A percentile compares a stretch with the other conserved stretches of the same genome.
These are phyloP conservation scores for Ceratocystis cacaofunesta DNA, from an alignment of 2,329 filamentous ascomycete species.

Conservation along the genomic window DNA sequence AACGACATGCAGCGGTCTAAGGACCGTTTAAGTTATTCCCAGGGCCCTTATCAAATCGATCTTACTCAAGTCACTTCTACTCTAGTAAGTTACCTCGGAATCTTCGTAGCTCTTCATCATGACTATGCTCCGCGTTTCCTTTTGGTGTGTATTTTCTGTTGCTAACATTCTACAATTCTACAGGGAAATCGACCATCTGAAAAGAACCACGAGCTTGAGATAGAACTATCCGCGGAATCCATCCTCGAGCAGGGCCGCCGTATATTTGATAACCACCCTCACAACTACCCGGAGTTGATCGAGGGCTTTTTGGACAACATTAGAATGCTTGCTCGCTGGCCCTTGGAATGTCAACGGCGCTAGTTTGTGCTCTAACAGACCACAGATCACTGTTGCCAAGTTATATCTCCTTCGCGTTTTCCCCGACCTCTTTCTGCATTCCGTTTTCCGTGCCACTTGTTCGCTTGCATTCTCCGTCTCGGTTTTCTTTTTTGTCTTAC, in stretches of 20 bases:
- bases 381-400: not conserved
- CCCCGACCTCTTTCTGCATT: not conserved
- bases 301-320: conserved; percentile 64
- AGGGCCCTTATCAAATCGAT: conserved; percentile 79
- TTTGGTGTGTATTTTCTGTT: not conserved
- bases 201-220: conserved; percentile 68
- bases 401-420: not conserved
- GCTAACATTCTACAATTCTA: not conserved
- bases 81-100: conserved; percentile 24
- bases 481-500: conserved; percentile 1
- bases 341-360: not conserved
- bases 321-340: conserved; percentile 37
- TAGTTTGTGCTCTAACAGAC: not conserved
- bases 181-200: conserved; percentile 30
- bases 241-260: conserved; percentile 51
- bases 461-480: not conserved
- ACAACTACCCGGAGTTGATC: conserved; percentile 52
- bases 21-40: conserved; percentile 80
- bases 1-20: conserved; percentile 46
- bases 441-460: not conserved
- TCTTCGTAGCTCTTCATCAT: not conserved
- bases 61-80: conserved; percentile 68
- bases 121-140: not conserved
- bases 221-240: conserved; percentile 53
- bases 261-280: conserved; percentile 35